These are phyloP conservation scores for Trapa bicornis DNA, from an alignment of 345 rosid genomes.

Conservation along the genomic window DNA sequence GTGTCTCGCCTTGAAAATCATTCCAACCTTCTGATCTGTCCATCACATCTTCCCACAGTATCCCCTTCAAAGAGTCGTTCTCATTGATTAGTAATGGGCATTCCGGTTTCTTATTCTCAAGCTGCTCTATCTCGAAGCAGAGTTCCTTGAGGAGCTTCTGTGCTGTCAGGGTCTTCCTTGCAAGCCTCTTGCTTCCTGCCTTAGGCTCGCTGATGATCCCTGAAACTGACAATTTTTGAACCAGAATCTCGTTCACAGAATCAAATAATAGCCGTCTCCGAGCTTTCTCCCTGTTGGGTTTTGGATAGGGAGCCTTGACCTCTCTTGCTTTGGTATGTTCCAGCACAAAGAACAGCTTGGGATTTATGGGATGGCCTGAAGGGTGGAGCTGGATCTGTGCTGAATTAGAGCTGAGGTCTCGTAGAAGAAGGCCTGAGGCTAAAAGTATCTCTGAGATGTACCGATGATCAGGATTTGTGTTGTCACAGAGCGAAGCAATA, in stretches of 20 bases:
- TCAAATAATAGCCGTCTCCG: slow-evolving; percentile 79
- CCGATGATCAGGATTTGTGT: slow-evolving; percentile 72
- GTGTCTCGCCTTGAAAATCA: slow-evolving; percentile 34
- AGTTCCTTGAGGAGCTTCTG: slow-evolving; percentile 71
- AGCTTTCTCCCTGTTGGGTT: slow-evolving; percentile 35
- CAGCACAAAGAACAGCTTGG: slow-evolving; percentile 71
- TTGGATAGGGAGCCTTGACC: slow-evolving; percentile 19
- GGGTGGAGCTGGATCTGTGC: slow-evolving; percentile 66
- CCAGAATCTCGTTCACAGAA: slow-evolving; percentile 69
- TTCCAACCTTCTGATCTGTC: slow-evolving; percentile 57
- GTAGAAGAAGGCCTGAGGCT: slow-evolving; percentile 89
- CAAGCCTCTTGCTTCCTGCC: slow-evolving; percentile 36
- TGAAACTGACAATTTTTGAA: slow-evolving; percentile 37
- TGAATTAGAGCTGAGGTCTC: slow-evolving; percentile 54
- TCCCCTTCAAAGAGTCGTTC: slow-evolving; percentile 40
- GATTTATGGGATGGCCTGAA: slow-evolving; percentile 84
- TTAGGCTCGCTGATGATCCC: slow-evolving; percentile 37
- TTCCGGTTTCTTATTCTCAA: slow-evolving; percentile 40
- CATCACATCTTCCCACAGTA: slow-evolving; percentile 58
- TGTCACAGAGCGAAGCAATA: slow-evolving; percentile 86
- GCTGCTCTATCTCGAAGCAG: slow-evolving; percentile 52
- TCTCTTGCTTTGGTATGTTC: slow-evolving; percentile 74
- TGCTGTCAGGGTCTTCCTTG: slow-evolving; percentile 47
- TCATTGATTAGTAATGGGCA: slow-evolving; percentile 34
- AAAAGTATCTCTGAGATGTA: slow-evolving; percentile 85